Conservation (phyloP, 768 basidiomycete species). For the Pisolithus sp. region DNA sequence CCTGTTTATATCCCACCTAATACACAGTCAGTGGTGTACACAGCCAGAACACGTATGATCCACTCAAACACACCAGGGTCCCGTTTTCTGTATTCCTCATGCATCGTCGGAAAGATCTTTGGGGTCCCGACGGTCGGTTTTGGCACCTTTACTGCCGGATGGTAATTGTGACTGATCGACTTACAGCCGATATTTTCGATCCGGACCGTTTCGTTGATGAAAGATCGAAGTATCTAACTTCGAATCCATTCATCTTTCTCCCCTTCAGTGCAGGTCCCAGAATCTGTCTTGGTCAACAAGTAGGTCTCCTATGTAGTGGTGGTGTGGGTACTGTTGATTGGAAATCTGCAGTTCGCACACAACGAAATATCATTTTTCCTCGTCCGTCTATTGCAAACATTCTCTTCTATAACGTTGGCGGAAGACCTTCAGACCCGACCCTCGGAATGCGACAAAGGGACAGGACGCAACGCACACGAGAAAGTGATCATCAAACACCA, state of each 20-base stretch:
- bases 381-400: slow-evolving; percentile 51
- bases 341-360: slow-evolving; percentile 49
- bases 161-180: neutral
- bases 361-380: slow-evolving; percentile 61
- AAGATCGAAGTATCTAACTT: slow-evolving; percentile 47
- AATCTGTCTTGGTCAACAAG: slow-evolving; percentile 35
- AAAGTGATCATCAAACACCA: slow-evolving; percentile 40
- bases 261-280: slow-evolving; percentile 37
- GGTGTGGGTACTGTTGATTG: neutral
- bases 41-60: neutral
- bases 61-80: slow-evolving; percentile 20
- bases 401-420: slow-evolving; percentile 40
- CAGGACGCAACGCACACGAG: slow-evolving; percentile 38
- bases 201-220: slow-evolving; percentile 65
- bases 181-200: slow-evolving; percentile 49
- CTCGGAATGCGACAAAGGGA: slow-evolving; percentile 33
- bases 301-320: slow-evolving; percentile 2
- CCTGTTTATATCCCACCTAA: slow-evolving; percentile 22
- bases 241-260: slow-evolving; percentile 47
- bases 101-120: slow-evolving; percentile 57
- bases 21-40: slow-evolving; percentile 17
- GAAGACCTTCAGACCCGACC: slow-evolving; percentile 40
- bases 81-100: slow-evolving; percentile 46
- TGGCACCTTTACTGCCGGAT: too few species aligned
- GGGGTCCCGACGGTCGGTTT: slow-evolving; percentile 57